Conservation (phyloP, 1,284 basidiomycete genomes). For the Sanghuangporus baumii region DNA sequence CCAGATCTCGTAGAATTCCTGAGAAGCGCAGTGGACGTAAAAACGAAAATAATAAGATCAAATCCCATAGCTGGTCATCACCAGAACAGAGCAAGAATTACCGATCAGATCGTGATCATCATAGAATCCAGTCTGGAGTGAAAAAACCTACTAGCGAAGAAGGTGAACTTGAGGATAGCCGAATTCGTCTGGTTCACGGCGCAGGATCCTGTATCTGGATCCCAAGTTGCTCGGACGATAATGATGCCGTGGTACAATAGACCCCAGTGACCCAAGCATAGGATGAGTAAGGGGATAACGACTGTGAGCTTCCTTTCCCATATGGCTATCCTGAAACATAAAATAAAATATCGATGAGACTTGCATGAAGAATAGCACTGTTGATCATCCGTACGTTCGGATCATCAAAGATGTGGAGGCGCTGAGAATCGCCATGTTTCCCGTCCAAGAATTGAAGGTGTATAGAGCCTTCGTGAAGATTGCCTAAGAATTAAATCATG, state of each 20-base stretch:
- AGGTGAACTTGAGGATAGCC: slow-evolving; percentile 53
- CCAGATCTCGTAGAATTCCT: slow-evolving; percentile 43
- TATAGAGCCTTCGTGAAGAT: slow-evolving; percentile 45
- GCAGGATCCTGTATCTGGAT: slow-evolving; percentile 34
- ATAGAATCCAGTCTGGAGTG: not conserved
- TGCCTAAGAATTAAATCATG: slow-evolving; percentile 6
- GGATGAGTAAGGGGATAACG: slow-evolving; percentile 41
- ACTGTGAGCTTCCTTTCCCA: slow-evolving; percentile 56
- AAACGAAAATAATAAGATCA: slow-evolving; percentile 52
- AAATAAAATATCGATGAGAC: not conserved
- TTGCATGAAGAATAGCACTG: not conserved
- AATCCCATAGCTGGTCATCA: slow-evolving; percentile 53
- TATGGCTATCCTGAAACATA: slow-evolving; percentile 48
- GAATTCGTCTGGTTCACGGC: slow-evolving; percentile 47
- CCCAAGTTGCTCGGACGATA: slow-evolving; percentile 53
- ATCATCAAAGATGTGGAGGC: slow-evolving; percentile 67
- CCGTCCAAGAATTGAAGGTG: slow-evolving; percentile 42
- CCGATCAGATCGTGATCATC: not conserved
- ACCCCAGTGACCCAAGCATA: slow-evolving; percentile 60
- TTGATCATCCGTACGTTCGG: slow-evolving; percentile 43
- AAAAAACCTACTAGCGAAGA: slow-evolving; percentile 56
- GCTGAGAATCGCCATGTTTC: slow-evolving; percentile 58
- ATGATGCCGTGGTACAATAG: slow-evolving; percentile 66
- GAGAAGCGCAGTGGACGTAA: slow-evolving; percentile 47
- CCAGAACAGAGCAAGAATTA: not conserved